Base-by-base conservation (phyloP, 208 protist genomes). In the Herpetomonas samuelpessoai region DNA sequence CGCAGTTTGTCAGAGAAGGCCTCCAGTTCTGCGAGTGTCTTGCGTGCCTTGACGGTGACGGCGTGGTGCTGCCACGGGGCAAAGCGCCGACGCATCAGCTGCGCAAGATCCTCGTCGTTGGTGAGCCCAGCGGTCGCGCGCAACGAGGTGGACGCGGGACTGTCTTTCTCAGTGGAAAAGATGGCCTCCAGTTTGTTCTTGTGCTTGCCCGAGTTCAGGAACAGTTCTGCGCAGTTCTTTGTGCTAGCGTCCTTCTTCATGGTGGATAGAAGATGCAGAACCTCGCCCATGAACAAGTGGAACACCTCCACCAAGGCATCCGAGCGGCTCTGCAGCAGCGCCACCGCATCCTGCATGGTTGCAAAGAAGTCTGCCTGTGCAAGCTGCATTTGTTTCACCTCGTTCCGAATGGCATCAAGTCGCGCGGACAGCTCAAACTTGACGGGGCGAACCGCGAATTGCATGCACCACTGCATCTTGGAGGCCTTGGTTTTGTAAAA, bases 241-340 rank as follows among this genome's bases (percentile, higher is more conserved):
- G 24, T 28, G 10, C 26, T 39, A 3, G 53, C 53, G 0, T 71
- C 70, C 35, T 22, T 25, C n/a, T 44, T 19, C 4, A 69, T 19
- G 6, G 39, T 4, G 0, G 22, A 29, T 18, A 49, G 47, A 1
- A 79, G 21, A 14, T 22, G 24, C n/a, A 27, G 4, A 10, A 73
- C 55, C 41, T 74, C 61, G 25, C 45, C 44, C 7, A 44, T 39
- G 38, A 68, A 79, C 0, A 68, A 30, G 7, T 3, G 27, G 27
- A 79, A 28, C 49, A 79, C 71, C 30, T 25, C 29, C n/a, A 79
- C 21, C 30, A 79, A 16, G 26, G 31, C 14, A 51, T 65, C 62
- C 1, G 58, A 57, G 9, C 66, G 60, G 2, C 21, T 27, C 35
- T 58, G 53, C 29, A 22, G 14, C 7, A 44, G 10, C 19, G 24